Evolutionary conservation across 768 basidiomycete genomes (phyloP), one percentile per base, ranked within the genome.

Genomic region (Hygrocybe coccinea): DNA sequence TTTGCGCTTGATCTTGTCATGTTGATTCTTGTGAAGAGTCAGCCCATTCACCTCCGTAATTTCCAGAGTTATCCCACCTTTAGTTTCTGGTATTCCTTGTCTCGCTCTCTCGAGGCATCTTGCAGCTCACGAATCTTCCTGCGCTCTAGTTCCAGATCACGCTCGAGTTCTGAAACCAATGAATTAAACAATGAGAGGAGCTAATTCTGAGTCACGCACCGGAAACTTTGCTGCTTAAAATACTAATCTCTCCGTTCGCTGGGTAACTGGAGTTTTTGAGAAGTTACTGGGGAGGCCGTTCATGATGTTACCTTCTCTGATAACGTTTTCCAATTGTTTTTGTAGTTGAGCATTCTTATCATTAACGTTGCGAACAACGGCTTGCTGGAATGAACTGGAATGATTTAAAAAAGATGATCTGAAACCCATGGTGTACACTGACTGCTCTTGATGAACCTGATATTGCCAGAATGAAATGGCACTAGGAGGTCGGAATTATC

Each of bases 381-480:
- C 90, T 63, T 89, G 87, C 65, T 93, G 91, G 65, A 90, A 92
- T 14, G 89, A 83, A 60, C 87, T 89, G 55, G 6, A 22, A 54
- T 48, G 36, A 49, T 56, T 51, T 38, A 59, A 46, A 48, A 14
- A 62, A 44, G n/a, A 57, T 47, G 54, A 50, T 37, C 60, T n/a
- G 52, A 44, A 25, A 59, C 29, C 46, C 36, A 33, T 54, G 36
- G 43, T 29, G 48, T 39, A 29, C 34, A 61, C 71, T 55, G 54
- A 88, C 90, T 81, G 84, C 73, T 93, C 91, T 69, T 93, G 91
- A 59, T 89, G 87, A 50, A 85, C 80, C 64, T 93, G 91, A 67
- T 93, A 93, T 67, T 91, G 88, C 91, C 91, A 93, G 67, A 93
- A 93, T 3, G 90, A 88, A 55, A 92, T 80, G 3, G 91, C 89